phyloP scores from a whole-genome alignment of 2,329 filamentous ascomycete species.

The Xylaria sp. region DNA sequence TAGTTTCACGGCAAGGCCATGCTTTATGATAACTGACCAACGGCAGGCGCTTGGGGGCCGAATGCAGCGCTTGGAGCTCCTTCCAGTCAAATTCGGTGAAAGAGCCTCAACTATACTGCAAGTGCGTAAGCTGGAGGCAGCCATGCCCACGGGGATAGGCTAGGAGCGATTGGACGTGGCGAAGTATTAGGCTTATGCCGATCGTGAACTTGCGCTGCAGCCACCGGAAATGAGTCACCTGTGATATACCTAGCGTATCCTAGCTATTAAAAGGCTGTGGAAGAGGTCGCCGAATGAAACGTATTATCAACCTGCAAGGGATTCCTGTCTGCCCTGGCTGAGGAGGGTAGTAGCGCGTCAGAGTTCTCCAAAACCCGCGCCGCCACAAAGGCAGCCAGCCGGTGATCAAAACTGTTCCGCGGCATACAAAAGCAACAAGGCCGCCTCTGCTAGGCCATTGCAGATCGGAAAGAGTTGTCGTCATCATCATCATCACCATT shows the following conservation, averaged over 20 bases:
- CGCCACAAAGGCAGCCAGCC: not conserved
- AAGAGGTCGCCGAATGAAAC: conserved; percentile 11
- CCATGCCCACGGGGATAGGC: conserved; percentile 2
- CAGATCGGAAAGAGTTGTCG: not conserved
- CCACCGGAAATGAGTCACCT: conserved; percentile 7
- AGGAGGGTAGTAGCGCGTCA: not conserved
- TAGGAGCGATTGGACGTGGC: conserved; percentile 20
- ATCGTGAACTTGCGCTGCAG: not conserved
- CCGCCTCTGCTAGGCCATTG: not conserved
- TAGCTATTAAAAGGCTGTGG: conserved; percentile 24
- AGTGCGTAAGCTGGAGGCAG: conserved; percentile 12
- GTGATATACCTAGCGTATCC: not conserved
- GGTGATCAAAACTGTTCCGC: not conserved
- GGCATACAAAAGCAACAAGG: conserved; percentile 23
- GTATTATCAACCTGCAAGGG: not conserved
- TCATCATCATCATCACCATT: not conserved
- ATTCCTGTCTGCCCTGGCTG: conserved; percentile 1
- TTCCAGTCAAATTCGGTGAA: not conserved
- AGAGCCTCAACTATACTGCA: conserved; percentile 6
- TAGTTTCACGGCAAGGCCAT: conserved; percentile 4
- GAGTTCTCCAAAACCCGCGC: conserved; percentile 22
- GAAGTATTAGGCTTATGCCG: conserved; percentile 16
- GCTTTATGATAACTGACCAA: conserved; percentile 16
- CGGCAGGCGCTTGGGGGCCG: not conserved
- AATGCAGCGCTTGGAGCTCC: not conserved